Base-by-base conservation (phyloP, 2,329 filamentous ascomycete species). In the Colletotrichum eleusines region DNA sequence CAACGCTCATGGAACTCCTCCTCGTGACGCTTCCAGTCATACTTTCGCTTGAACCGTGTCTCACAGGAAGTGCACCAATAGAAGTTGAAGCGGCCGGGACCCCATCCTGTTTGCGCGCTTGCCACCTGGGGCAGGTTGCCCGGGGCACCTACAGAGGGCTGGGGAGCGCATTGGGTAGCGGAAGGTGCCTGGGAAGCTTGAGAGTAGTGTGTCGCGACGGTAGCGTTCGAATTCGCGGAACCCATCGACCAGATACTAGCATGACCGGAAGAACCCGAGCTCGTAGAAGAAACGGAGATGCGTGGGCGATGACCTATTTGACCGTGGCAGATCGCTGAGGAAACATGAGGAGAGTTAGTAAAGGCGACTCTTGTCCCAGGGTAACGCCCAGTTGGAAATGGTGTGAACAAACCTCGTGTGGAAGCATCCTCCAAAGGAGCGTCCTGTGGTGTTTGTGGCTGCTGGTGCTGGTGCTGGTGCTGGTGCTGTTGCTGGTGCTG, bases 11-110 rank as follows among this genome's bases (percentile, higher is more conserved):
- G 89, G 76, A 91, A 91, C 78, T 91, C 89, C 75, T 91, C 89
- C 77, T 92, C 89, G 78, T 92, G 90, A 40, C 88, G 86, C 78
- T 91, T 91, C 90, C 88, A 92, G 78, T 91, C 89, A 73, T 90
- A 90, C 77, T 91, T 91, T 73, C 89, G 86, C 81, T 90, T 89
- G 76, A 91, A 90, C 55, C 88, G 89, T 59, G 90, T 90, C 77
- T 91, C 89, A 78, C 85, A 88, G 23, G 85, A 86, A 5, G 86
- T 88, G 75, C 86, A 88, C 85, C 85, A 88, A 77, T 87, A 88
- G 35, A 86, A 84, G 72, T 87, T 86, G 71, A 75, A 74, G 20
- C 70, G 59, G 50, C 75, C 69, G 7, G 72, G 72, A 23, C 72
- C 72, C 72, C 72, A 73, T 33, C 72, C 72, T 9, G 71, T 73